Base-by-base conservation (phyloP, 2,329 filamentous ascomycete species). In the Fusarium pseudonygamai region DNA sequence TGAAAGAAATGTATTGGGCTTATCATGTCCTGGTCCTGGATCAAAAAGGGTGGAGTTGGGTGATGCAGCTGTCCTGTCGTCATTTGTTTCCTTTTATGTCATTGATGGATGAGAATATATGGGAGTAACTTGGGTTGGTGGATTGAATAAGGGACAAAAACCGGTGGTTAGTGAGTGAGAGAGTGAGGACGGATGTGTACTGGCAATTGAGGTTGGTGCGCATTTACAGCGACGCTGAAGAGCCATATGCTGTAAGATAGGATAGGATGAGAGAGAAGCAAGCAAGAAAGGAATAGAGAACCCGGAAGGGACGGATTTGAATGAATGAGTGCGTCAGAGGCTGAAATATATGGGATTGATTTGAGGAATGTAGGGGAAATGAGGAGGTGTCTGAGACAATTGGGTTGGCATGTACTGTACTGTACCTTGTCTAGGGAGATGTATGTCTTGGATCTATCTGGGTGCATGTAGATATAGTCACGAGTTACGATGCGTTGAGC, bases 41-140 rank as follows among this genome's bases (percentile, higher is more conserved):
- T 58, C 45, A 71, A 77, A 76, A 76, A 72, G 72, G 72, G 66
- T 43, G 75, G 75, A 77, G 75, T 77, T 77, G 73, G 67, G 59
- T 63, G 73, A 73, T 64, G 66, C 50, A 39, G 34, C 40, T 77
- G 60, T 69, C 73, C 64, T 73, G 70, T 70, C 67, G 74, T 76
- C 64, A 42, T 76, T 74, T 67, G 56, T 67, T 73, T 72, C 63
- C 74, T 77, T 73, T 73, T 55, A 77, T 71, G 69, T 76, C 57
- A 60, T 69, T 67, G 71, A 77, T 73, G 73, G 68, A 75, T 68
- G 65, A 67, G 63, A 53, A 65, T 55, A 56, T 59, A 43, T 49
- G 50, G 66, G 42, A 71, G 60, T 56, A 45, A 58, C 53, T 46
- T 53, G 50, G 45, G 56, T 46, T 37, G 40, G 46, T 47, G 43